Evolutionary conservation across 768 basidiomycete genomes (phyloP), one percentile per base, ranked within the genome.

Genomic region (Calocera viscosa): DNA sequence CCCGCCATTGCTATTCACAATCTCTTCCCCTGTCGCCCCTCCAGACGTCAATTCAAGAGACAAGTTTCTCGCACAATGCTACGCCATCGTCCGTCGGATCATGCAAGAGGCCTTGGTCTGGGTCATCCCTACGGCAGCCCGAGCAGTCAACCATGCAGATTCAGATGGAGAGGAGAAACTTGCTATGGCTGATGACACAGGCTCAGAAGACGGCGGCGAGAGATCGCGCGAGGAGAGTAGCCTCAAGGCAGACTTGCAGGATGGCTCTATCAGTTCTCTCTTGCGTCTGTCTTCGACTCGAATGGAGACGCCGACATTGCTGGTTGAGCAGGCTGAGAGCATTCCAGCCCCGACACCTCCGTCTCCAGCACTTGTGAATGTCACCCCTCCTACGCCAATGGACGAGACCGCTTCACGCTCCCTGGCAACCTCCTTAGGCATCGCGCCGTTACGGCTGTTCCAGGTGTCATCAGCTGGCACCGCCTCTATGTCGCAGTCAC

Each of bases 381-480:
- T 60, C 30, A 60, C 53, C 53, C 53, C 53, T 26, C 53, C 53
- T 26, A 60, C 53, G 30, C 53, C 53, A 5, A 22, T 60, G 14
- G 7, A 60, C 14, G 53, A 60, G 30, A 60, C 53, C 26, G 30
- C 53, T 28, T 26, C 53, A 19, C 14, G 53, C 2, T 60, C 53
- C 7, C 14, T 30, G 14, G 53, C 53, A 2, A 60, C 26, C 30
- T 30, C 53, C 7, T 60, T 60, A 5, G 53, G 53, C 53, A 28
- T 60, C 2, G 7, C 53, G 2, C 53, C 53, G 30, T 60, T 60
- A 26, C 53, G 53, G 5, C 53, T 60, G 19, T 65, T 69, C 73
- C 72, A 72, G 16, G 67, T 71, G 35, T 75, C 75, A 43, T 73
- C 71, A 3, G 74, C 70, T 8, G 72, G 70, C 14, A 66, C 68